Evolutionary conservation across 768 basidiomycete genomes (phyloP).

Genomic region (Suillus hirtellus): DNA sequence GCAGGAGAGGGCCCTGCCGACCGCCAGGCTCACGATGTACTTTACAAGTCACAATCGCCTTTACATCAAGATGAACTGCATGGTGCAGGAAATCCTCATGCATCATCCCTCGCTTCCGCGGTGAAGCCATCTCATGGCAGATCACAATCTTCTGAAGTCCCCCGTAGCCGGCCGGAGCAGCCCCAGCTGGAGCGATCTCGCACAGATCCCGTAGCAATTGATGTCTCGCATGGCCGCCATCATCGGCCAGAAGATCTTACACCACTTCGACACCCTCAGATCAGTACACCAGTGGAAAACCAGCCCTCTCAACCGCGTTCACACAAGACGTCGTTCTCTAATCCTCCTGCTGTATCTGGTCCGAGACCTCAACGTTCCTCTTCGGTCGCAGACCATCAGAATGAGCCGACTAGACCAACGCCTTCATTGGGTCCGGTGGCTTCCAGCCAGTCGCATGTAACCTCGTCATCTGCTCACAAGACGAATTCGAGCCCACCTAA

Average conservation of each 20-base stretch:
- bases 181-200: conserved; percentile 25
- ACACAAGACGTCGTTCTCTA: conserved; percentile 22
- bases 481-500: conserved; percentile 18
- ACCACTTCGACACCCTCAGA: background rate
- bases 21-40: conserved; percentile 34
- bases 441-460: conserved; percentile 19
- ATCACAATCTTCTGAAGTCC: conserved; percentile 24
- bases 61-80: conserved; percentile 34
- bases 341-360: conserved; percentile 27
- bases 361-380: conserved; percentile 30
- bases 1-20: conserved; percentile 55
- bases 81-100: conserved; percentile 24
- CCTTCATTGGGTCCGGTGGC: background rate
- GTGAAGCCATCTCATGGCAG: conserved; percentile 25
- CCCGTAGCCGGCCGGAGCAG: conserved; percentile 26
- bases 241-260: background rate
- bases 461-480: conserved; percentile 23
- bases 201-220: conserved; percentile 23
- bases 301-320: conserved; percentile 28
- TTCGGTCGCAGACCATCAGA: conserved; percentile 28
- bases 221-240: conserved; percentile 24
- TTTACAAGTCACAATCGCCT: conserved; percentile 33
- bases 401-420: conserved; percentile 15
- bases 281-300: background rate
- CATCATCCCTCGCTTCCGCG: conserved; percentile 28